A percentile compares a stretch with the other conserved stretches of the same genome.
Conservation (phyloP, 345 rosid genomes). For the Excoecaria agallocha region DNA sequence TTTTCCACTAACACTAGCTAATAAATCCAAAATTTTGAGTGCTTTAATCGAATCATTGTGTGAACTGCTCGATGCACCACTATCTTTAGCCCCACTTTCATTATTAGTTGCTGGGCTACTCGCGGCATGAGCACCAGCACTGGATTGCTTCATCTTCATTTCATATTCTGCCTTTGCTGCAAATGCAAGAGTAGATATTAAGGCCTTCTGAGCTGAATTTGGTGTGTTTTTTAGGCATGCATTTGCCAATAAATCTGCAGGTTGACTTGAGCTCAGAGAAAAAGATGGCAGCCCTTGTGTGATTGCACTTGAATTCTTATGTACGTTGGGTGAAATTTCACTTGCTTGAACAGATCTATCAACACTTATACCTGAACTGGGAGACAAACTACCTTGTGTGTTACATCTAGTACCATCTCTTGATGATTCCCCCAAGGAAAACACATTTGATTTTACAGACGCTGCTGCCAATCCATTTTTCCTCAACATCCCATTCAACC, state of each 20-base stretch:
- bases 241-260: constrained; percentile 26
- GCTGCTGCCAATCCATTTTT: constrained; percentile 17
- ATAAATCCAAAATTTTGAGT: constrained; percentile 54
- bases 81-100: constrained; percentile 14
- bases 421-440: constrained; percentile 18
- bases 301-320: constrained; percentile 19
- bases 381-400: constrained; percentile 16
- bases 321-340: constrained; percentile 14
- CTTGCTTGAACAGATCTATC: constrained; percentile 27
- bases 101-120: constrained; percentile 14
- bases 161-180: constrained; percentile 56
- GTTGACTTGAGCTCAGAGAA: constrained; percentile 27
- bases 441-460: constrained; percentile 5
- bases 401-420: constrained; percentile 9
- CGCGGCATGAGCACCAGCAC: constrained; percentile 15
- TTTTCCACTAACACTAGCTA: constrained; percentile 39
- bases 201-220: constrained; percentile 44
- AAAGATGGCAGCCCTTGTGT: constrained; percentile 24
- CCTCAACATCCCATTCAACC: constrained; percentile 18
- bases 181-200: constrained; percentile 57
- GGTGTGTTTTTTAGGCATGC: constrained; percentile 29
- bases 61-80: constrained; percentile 22
- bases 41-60: constrained; percentile 36
- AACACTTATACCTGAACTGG: constrained; percentile 10
- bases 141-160: constrained; percentile 32